phyloP scores from a whole-genome alignment of 768 basidiomycete species.

The Rhodotorula kratochvilovae region DNA sequence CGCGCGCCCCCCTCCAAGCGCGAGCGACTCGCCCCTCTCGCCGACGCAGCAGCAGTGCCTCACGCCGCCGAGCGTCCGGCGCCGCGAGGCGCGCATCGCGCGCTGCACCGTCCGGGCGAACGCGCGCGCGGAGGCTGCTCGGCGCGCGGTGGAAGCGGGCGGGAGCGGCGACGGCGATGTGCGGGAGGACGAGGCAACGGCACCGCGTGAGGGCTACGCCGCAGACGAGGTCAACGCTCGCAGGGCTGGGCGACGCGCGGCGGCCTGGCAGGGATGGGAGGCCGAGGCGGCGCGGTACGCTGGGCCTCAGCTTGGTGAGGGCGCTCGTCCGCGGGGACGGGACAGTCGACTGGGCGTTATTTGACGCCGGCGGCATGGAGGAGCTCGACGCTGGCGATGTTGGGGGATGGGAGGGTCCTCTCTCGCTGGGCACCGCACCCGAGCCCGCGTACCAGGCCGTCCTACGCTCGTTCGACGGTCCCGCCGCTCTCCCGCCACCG shows the following conservation, averaged over 20 bases:
- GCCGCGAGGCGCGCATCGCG: background rate
- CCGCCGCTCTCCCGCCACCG: background rate
- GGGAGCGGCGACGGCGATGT: background rate
- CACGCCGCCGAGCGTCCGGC: constrained; percentile 3
- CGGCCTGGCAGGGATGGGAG: constrained; percentile 1
- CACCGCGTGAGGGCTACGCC: background rate
- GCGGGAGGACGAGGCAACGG: background rate
- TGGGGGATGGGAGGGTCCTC: background rate
- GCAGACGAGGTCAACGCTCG: constrained; percentile 3
- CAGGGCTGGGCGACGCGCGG: background rate
- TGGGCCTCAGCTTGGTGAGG: background rate
- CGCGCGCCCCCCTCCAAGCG: background rate
- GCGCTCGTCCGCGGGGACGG: background rate
- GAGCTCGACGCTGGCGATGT: background rate
- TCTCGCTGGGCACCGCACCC: background rate
- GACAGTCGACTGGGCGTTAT: background rate
- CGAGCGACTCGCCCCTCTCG: background rate
- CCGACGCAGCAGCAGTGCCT: background rate
- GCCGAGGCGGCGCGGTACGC: background rate
- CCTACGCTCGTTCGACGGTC: background rate
- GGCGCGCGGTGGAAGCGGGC: background rate
- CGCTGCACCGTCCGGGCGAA: background rate
- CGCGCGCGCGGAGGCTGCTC: background rate
- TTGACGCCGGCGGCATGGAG: background rate
- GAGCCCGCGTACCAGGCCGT: background rate